Evolutionary conservation across 352 stramenopile genomes (phyloP), one percentile per base, ranked within the genome.

Genomic region (Pythium brachiatum): DNA sequence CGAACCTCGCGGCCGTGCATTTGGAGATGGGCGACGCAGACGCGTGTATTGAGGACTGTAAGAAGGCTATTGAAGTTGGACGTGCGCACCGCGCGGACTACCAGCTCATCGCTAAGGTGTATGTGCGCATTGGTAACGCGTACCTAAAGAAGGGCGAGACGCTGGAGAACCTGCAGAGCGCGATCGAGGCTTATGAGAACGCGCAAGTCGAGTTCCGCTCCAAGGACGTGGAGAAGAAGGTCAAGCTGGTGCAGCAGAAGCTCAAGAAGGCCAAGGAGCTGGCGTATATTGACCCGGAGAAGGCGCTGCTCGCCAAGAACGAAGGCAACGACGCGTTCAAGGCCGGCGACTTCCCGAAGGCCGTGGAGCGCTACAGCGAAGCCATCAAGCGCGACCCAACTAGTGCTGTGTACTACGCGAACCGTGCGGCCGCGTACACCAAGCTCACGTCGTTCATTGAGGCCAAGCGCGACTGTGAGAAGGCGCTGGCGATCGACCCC

Each of bases 371-470:
- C 53, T 99, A 98, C 85, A 97, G 82, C 73, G 97, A 99, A 74
- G 98, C 98, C n/a, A 98, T 99, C 62, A 99, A 99, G 79, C 91
- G 97, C 51, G 94, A 99, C 70, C 97, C 97, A 18, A 96, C 92
- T 21, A 99, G 96, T 85, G 90, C 97, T 12, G 76, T 98, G 25
- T 99, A 99, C 86, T 97, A 98, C 66, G 98, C 98, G 64, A 99
- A 99, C 83, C 90, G 98, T 18, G 95, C 94, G 29, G 97, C 97
- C 5, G 97, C 97, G 20, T 95, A 99, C 61, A 98, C 93, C 48
- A 99, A 99, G 83, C 88, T 99, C 53, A 98, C 97, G 72, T 99
- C 83, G 68, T 97, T 92, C 57, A 75, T 89, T 36, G 86, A 94
- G 60, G 90, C 90, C 46, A 97, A 97, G 76, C 86, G 88, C 64